phyloP scores from a whole-genome alignment of 768 basidiomycete species.

The Mrakia hoshinonis region DNA sequence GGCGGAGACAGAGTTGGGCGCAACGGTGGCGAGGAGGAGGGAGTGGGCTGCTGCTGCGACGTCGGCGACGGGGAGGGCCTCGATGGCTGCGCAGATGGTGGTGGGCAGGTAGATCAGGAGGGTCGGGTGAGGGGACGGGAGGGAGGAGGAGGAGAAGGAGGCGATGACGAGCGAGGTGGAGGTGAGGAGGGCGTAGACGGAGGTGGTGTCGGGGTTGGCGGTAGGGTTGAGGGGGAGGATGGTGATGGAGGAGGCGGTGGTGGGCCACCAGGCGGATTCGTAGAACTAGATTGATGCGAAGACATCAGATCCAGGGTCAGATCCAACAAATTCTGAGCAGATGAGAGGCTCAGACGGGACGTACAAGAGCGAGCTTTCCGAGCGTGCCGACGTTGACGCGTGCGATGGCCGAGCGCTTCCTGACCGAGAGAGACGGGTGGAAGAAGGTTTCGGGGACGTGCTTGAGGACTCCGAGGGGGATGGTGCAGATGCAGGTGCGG shows the following conservation, averaged over 20 bases:
- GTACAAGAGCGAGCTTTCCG: slow-evolving; percentile 35
- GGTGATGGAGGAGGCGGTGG: slow-evolving; percentile 12
- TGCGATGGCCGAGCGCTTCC: slow-evolving; percentile 29
- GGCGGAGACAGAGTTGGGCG: neutral
- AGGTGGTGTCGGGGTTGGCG: neutral
- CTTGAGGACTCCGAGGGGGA: slow-evolving; percentile 36
- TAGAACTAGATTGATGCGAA: slow-evolving; percentile 17
- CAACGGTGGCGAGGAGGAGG: slow-evolving; percentile 29
- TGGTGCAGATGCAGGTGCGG: slow-evolving; percentile 25
- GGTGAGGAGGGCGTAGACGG: neutral
- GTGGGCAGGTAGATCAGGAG: slow-evolving; percentile 34
- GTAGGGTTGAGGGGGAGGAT: slow-evolving; percentile 27
- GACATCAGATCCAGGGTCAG: neutral
- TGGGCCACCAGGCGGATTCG: slow-evolving; percentile 35
- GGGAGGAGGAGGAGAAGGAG: slow-evolving; percentile 6
- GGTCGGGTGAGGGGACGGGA: slow-evolving; percentile 32
- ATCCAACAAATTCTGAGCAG: neutral
- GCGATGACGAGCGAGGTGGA: slow-evolving; percentile 10
- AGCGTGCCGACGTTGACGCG: slow-evolving; percentile 34
- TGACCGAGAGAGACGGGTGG: slow-evolving; percentile 31
- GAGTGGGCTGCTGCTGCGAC: slow-evolving; percentile 28
- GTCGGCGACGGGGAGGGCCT: slow-evolving; percentile 9
- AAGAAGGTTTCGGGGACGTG: slow-evolving; percentile 29
- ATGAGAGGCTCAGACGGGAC: neutral
- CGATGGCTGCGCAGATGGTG: slow-evolving; percentile 20